A percentile compares a stretch with the other conserved stretches of the same genome.
These are phyloP conservation scores for Pleurotus pulmonarius DNA, from an alignment of 768 basidiomycete genomes.

Conservation along the genomic window DNA sequence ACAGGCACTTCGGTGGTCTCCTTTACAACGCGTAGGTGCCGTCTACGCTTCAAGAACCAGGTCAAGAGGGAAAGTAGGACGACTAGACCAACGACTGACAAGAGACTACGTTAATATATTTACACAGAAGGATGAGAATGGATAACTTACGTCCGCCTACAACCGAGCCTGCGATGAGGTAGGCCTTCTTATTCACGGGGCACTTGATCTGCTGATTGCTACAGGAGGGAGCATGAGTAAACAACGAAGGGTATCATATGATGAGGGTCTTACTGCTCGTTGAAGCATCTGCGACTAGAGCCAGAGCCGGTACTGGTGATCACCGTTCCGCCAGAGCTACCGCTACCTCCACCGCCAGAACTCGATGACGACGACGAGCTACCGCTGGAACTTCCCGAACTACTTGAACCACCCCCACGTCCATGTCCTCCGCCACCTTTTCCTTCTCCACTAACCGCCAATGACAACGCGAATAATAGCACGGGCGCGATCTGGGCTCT, in stretches of 20 bases:
- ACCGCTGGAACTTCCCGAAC: not conserved
- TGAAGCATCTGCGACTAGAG: not conserved
- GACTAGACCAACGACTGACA: not conserved
- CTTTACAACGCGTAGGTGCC: not conserved
- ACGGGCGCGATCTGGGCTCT: not conserved
- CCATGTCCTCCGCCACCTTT: not conserved
- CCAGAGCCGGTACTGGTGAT: not conserved
- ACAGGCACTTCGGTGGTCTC: not conserved
- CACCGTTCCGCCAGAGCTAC: not conserved
- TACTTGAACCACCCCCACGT: not conserved
- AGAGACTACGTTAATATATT: not conserved
- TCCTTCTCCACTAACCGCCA: not conserved
- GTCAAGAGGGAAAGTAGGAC: not conserved
- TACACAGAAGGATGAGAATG: not conserved
- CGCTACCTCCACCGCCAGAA: not conserved
- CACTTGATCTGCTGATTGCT: slow-evolving; percentile 1
- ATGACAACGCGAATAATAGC: not conserved
- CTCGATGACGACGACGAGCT: not conserved
- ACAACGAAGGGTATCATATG: not conserved
- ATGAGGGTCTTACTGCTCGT: not conserved
- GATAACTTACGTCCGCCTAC: not conserved
- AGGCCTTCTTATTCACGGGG: not conserved
- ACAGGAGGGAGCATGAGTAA: not conserved
- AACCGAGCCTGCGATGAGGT: slow-evolving; percentile 2
- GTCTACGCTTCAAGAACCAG: slow-evolving; percentile 1